phyloP scores from a whole-genome alignment of 2,329 filamentous ascomycete genomes.

The Emericellopsis cladophorae region DNA sequence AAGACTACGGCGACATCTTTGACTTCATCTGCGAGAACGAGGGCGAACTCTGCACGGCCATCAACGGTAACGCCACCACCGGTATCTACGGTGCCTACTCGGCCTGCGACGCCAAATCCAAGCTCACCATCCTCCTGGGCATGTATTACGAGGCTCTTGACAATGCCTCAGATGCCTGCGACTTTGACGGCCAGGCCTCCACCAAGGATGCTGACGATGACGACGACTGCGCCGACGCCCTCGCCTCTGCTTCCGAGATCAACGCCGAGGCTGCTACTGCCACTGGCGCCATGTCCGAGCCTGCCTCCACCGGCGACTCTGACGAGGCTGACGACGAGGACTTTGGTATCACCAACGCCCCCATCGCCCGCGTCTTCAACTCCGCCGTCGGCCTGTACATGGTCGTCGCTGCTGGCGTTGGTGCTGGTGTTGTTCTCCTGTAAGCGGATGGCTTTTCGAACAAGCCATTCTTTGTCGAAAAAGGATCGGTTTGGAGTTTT shows the following conservation, averaged over 20 bases:
- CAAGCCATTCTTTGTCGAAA: background rate
- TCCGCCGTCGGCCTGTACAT: conserved; percentile 37
- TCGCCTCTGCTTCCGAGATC: conserved; percentile 50
- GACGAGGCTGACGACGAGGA: conserved; percentile 12
- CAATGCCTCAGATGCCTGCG: conserved; percentile 46
- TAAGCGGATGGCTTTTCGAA: conserved; percentile 17
- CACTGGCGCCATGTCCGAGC: conserved; percentile 19
- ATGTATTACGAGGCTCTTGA: conserved; percentile 53
- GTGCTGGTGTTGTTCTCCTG: conserved; percentile 40
- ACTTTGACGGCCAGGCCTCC: conserved; percentile 56
- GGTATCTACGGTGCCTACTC: conserved; percentile 66
- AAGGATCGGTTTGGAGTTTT: background rate
- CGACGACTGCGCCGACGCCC: conserved; percentile 41
- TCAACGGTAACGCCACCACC: conserved; percentile 51
- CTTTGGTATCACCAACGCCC: conserved; percentile 21
- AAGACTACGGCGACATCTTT: conserved; percentile 59
- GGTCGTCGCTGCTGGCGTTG: conserved; percentile 35
- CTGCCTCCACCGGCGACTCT: conserved; percentile 11
- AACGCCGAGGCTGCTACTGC: conserved; percentile 34
- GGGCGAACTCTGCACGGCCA: conserved; percentile 49
- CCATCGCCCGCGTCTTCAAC: conserved; percentile 27
- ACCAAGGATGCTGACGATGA: conserved; percentile 33
- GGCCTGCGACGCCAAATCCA: conserved; percentile 59
- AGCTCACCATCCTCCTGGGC: conserved; percentile 65
- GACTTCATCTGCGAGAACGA: conserved; percentile 54